phyloP scores from a whole-genome alignment of 306 rosid species.

The Cicer arietinum region DNA sequence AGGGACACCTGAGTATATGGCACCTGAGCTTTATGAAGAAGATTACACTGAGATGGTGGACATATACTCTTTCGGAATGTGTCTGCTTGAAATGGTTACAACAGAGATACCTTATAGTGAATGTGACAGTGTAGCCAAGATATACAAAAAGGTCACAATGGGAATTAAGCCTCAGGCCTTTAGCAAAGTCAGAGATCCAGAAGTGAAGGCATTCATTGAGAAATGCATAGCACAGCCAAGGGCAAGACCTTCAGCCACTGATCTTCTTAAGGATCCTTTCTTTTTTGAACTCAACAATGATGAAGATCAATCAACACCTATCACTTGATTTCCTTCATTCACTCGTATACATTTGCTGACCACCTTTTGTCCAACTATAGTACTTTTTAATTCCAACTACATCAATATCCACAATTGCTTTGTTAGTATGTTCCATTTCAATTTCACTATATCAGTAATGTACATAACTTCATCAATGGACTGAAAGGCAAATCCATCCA shows the following conservation, averaged over 20 bases:
- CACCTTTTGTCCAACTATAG: neutral
- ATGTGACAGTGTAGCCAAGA: slow-evolving; percentile 83
- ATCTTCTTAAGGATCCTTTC: slow-evolving; percentile 87
- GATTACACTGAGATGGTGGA: slow-evolving; percentile 98
- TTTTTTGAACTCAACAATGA: slow-evolving; percentile 60
- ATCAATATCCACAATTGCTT: neutral
- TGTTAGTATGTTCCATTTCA: slow-evolving; percentile 23
- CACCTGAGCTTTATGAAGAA: slow-evolving; percentile 93
- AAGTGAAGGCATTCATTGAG: slow-evolving; percentile 76
- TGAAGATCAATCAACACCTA: slow-evolving; percentile 45
- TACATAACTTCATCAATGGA: slow-evolving; percentile 22
- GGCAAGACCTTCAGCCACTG: slow-evolving; percentile 89
- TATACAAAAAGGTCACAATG: slow-evolving; percentile 78
- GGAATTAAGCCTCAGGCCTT: slow-evolving; percentile 78
- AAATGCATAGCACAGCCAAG: slow-evolving; percentile 85
- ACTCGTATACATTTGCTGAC: neutral
- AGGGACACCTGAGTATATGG: slow-evolving; percentile 96
- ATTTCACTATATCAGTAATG: slow-evolving; percentile 33
- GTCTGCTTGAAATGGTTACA: slow-evolving; percentile 95
- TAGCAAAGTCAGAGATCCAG: slow-evolving; percentile 64
- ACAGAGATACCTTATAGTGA: slow-evolving; percentile 92
- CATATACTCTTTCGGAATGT: slow-evolving; percentile 92
- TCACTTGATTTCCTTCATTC: slow-evolving; percentile 38
- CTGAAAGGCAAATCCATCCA: neutral
- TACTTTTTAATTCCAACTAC: slow-evolving; percentile 33